These are phyloP conservation scores for Sugiyamaella paludigena DNA, from an alignment of 1,139 yeast genomes.

Conservation along the genomic window DNA sequence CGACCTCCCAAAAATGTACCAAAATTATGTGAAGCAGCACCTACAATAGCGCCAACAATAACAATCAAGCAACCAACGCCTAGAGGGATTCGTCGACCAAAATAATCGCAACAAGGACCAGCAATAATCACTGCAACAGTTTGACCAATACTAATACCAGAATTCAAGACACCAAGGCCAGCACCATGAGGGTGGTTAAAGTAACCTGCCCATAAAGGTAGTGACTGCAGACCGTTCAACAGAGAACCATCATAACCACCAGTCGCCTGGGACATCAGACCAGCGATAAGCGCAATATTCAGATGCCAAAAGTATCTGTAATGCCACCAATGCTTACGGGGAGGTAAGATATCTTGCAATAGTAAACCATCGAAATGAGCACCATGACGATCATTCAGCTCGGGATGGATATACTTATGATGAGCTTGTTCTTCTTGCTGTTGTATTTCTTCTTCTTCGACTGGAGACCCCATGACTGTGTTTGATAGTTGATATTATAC, in stretches of 20 bases:
- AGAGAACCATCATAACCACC: slow-evolving; percentile 24
- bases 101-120: slow-evolving; percentile 20
- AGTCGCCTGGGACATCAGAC: slow-evolving; percentile 8
- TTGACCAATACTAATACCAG: slow-evolving; percentile 24
- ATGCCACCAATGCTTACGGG: slow-evolving; percentile 6
- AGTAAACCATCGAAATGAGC: slow-evolving; percentile 4
- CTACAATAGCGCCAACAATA: slow-evolving; percentile 31
- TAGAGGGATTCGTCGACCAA: slow-evolving; percentile 23
- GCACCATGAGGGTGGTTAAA: slow-evolving; percentile 21
- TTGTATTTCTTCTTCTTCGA: no score
- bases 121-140: slow-evolving; percentile 22
- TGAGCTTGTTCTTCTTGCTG: no score
- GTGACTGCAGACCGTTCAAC: slow-evolving; percentile 20
- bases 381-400: not conserved
- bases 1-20: slow-evolving; percentile 52
- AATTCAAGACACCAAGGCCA: slow-evolving; percentile 21
- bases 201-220: slow-evolving; percentile 21
- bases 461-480: no score
- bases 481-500: no score
- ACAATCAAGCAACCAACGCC: slow-evolving; percentile 28
- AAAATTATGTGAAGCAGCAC: slow-evolving; percentile 39
- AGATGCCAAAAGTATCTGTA: slow-evolving; percentile 6
- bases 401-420: no score
- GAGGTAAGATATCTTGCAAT: slow-evolving; percentile 2
- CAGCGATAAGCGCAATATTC: slow-evolving; percentile 4